Percentiles rank a stretch among this genome's conserved stretches.
Evolutionary conservation across 306 rosid species (phyloP).

Genomic region (Prunus armeniaca): DNA sequence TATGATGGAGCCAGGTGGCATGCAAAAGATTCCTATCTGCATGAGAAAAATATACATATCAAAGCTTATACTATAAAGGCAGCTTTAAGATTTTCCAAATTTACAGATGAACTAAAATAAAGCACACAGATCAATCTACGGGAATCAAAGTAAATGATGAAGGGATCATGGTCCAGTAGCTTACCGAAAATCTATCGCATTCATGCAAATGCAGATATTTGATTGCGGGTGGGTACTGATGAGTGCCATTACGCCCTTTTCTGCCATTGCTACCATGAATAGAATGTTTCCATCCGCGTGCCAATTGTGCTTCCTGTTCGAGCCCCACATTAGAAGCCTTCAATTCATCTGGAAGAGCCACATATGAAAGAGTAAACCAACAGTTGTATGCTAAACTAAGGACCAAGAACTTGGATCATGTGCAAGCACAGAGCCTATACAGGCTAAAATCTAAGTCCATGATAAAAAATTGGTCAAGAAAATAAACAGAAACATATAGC

Average conservation of each 20-base stretch:
- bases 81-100: slow-evolving; percentile 1
- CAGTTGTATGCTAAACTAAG: background rate
- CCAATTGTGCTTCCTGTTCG: slow-evolving; percentile 84
- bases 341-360: slow-evolving; percentile 63
- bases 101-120: too few species aligned
- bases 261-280: slow-evolving; percentile 1
- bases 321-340: slow-evolving; percentile 90
- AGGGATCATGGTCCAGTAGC: slow-evolving; percentile 12
- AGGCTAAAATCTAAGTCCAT: background rate
- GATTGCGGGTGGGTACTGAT: slow-evolving; percentile 58
- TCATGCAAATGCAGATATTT: slow-evolving; percentile 82
- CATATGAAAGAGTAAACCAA: slow-evolving; percentile 20
- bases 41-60: background rate
- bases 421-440: background rate
- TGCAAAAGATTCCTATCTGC: slow-evolving; percentile 91
- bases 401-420: background rate
- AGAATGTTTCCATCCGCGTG: slow-evolving; percentile 56
- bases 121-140: background rate
- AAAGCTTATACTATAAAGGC: background rate
- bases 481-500: background rate
- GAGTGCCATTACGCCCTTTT: slow-evolving; percentile 56
- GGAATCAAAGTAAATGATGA: background rate
- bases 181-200: slow-evolving; percentile 76
- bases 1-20: slow-evolving; percentile 77
- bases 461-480: background rate